Base-by-base conservation (phyloP, 495 filamentous ascomycete species). In the Amphirosellinia nigrospora region DNA sequence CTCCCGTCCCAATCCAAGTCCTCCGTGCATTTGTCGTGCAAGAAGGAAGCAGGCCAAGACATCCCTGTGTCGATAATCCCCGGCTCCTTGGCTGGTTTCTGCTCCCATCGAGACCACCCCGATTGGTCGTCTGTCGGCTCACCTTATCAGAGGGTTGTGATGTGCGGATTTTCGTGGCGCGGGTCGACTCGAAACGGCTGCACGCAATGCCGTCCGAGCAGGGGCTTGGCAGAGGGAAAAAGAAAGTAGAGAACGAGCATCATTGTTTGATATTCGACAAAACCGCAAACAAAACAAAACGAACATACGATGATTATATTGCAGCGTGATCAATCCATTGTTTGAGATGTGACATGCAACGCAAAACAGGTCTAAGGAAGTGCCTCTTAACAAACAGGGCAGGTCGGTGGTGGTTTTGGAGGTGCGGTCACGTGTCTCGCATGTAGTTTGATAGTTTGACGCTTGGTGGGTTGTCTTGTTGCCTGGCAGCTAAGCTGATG, bases 121-220 rank as follows among this genome's bases (percentile, higher is more conserved):
- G 66, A 62, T 69, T 69, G 66, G 66, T 15, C 43, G 16, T 32
- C 28, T 2, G 15, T 48, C 34, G 56, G 34, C 23, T 69, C 66
- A 68, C 66, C 66, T 68, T 68, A 68, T 68, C 66, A 48, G 41
- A 48, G 28, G 23, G 30, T 34, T 53, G 23, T 26, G 26, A 68
- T 43, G 46, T 69, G 26, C 38, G 43, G 45, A 45, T 69, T 62
- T 62, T 52, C 66, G 56, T 69, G 66, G 53, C 56, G 66, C 66
- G 39, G 36, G 55, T 50, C 45, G 66, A 36, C 38, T 69, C 56
- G 43, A 62, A 69, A 69, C 66, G 66, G 66, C 66, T 69, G 66
- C 56, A 69, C 53, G 66, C 56, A 61, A 62, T 69, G 53, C 66
- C 66, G 43, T 52, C 55, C 43, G 43, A 48, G 30, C 56, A 48